Conservation (phyloP, 2,329 filamentous ascomycete species). For the Lizonia empirigonia region DNA sequence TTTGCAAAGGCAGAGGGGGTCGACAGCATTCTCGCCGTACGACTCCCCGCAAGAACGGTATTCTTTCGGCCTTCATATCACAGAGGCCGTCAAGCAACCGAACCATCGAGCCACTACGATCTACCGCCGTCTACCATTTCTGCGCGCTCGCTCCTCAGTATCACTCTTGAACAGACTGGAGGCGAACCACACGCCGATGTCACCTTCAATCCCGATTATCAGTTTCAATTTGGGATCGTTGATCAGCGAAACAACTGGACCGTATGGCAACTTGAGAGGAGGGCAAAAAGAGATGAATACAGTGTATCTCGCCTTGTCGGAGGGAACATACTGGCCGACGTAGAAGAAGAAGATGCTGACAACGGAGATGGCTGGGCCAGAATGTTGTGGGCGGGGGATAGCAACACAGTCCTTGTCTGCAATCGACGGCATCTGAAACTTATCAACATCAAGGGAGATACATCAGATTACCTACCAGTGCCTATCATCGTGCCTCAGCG, state of each 20-base stretch:
- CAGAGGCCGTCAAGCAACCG: constrained; percentile 16
- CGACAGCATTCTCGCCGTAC: constrained; percentile 57
- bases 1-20: constrained; percentile 55
- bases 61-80: constrained; percentile 52
- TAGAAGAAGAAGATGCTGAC: not conserved
- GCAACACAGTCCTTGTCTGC: constrained; percentile 59
- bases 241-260: constrained; percentile 71
- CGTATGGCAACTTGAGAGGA: constrained; percentile 63
- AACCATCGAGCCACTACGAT: constrained; percentile 25
- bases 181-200: constrained; percentile 65
- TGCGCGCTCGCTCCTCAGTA: constrained; percentile 59
- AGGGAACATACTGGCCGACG: constrained; percentile 17
- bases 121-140: constrained; percentile 59
- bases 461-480: constrained; percentile 27
- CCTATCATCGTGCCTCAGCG: constrained; percentile 33
- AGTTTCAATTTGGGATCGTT: constrained; percentile 68
- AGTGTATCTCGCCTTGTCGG: constrained; percentile 41
- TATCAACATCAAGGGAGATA: constrained; percentile 39
- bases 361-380: constrained; percentile 57
- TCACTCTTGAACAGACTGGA: constrained; percentile 61
- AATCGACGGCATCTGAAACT: constrained; percentile 51
- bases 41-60: constrained; percentile 53
- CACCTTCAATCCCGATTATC: constrained; percentile 66
- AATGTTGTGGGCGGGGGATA: constrained; percentile 55
- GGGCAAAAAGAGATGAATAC: constrained; percentile 38